Base-by-base conservation (phyloP, 805 yeast species). In the Zygosaccharomyces bailii region DNA sequence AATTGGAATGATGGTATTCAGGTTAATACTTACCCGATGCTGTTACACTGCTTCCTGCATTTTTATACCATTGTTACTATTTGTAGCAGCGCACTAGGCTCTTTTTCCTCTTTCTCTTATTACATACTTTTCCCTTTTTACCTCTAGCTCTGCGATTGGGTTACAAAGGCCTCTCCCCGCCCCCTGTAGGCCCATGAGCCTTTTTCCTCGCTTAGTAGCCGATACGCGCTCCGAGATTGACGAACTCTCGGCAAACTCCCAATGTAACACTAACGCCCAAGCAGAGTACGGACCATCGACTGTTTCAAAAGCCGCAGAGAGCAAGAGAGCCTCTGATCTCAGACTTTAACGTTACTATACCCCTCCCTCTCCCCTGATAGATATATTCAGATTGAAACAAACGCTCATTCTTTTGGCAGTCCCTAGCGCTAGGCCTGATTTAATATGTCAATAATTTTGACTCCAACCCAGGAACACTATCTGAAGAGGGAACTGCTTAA, bases 391-490 rank as follows among this genome's bases (percentile, higher is more conserved):
- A n/a, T 27, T 27, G 13, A 27, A 27, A 16, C 10, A 25, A 25
- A 27, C 6, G 13, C 13, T 27, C 14, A 27, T 27, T 16, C 31
- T n/a, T 4, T 3, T 27, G 13, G 14, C 13, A 27, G 31, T 27
- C 31, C 14, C 31, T n/a, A 27, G 31, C 16, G 25, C 25, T 9
- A 21, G 25, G 5, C 9, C 9, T 9, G 25, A 21, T 5, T 11
- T n/a, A 16, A n/a, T 18, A 48, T 48, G 52, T 27, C 46, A n/a
- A 30, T 24, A 9, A 38, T 5, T 10, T 43, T 84, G 37, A 65
- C 79, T 10, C 78, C 90, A 2, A 71, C 76, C 0, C 87, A 90
- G 61, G 96, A 88, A 64, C 97, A 91, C 58, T 86, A 84, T 62
- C 73, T 93, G 43, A 91, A 91, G 64, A 80, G 95, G 56, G 90